Evolutionary conservation across 2,329 filamentous ascomycete species (phyloP).

Genomic region (Aspergillus sp.): DNA sequence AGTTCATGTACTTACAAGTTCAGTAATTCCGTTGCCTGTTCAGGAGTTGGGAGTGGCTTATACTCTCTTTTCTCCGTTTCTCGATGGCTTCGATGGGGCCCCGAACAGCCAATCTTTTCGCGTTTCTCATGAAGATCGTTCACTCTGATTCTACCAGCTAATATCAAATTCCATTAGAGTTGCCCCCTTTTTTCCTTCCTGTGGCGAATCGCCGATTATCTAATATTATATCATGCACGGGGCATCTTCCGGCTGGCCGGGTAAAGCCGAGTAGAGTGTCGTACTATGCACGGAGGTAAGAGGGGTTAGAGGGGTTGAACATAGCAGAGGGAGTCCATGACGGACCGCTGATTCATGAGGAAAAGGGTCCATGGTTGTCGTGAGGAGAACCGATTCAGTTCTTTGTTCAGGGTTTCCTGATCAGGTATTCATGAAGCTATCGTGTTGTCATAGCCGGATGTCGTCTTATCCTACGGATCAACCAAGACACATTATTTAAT

Average conservation of each 20-base stretch:
- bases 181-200: conserved; percentile 2
- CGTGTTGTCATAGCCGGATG: background rate
- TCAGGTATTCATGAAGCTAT: conserved; percentile 3
- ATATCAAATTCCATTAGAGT: background rate
- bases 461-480: too few relatives aligned
- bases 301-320: too few relatives aligned
- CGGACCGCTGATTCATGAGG: background rate
- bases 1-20: background rate
- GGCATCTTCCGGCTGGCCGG: too few relatives aligned
- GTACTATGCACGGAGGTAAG: too few relatives aligned
- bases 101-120: background rate
- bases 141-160: too few relatives aligned
- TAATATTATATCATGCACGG: too few relatives aligned
- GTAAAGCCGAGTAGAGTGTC: too few relatives aligned
- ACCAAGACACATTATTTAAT: too few relatives aligned
- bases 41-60: conserved; percentile 1
- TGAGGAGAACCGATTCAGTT: too few relatives aligned
- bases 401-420: background rate
- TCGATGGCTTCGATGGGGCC: conserved; percentile 9
- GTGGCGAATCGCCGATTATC: too few relatives aligned
- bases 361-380: background rate
- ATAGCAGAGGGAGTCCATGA: too few relatives aligned
- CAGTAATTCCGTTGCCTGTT: conserved; percentile 8
- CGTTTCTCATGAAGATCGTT: too few relatives aligned
- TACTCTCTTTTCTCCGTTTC: conserved; percentile 6